Evolutionary conservation across 2,329 filamentous ascomycete species (phyloP), one percentile per base, ranked within the genome.

Genomic region (Exophiala alcalophila): DNA sequence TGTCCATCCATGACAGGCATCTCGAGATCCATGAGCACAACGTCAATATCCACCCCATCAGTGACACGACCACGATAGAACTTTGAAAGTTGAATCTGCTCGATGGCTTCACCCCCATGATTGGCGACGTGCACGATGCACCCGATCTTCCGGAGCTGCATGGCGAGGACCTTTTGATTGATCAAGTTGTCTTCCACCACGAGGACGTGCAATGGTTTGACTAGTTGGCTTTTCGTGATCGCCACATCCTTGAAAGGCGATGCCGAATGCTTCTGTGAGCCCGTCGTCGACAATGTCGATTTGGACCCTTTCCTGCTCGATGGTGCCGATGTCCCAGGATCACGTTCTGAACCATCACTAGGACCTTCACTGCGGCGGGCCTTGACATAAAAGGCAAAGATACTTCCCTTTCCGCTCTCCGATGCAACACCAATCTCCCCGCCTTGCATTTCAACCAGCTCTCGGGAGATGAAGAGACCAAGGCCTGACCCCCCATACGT

Each of bases 1-100:
- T 86, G 77, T 24, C 86, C 86, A 56, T 90, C 84, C 85, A 89
- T 89, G 29, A 88, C 74, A 1, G 85, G 85, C 85, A 90, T 90
- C 57, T 89, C 84, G 33, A 88, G 71, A 58, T 90, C 86, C 84
- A 90, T 88, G 4, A 90, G 63, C 9, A 90, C 81, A 31, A 88
- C 72, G 6, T 79, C 78, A 16, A 86, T 60, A 3, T 54, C 47
- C 0, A 47, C 18, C 2, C 50, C 50, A 16, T 47, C 39, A 1
- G 18, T 16, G 6, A 37, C 18, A 2, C 54, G 52, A 23, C 61
- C 51, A 19, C 35, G 39, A 16, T 45, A 29, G 63, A 94, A 97
- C 62, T 86, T 84, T 68, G 86, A 91, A 63, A 83, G 80, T 73
- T 92, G 89, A 5, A 71, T 61, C 2, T 65, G 61, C 0, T 66